A percentile compares a stretch with the other conserved stretches of the same genome.
Conservation (phyloP, 139 green algal species). For the Prasinococcaceae sp. region DNA sequence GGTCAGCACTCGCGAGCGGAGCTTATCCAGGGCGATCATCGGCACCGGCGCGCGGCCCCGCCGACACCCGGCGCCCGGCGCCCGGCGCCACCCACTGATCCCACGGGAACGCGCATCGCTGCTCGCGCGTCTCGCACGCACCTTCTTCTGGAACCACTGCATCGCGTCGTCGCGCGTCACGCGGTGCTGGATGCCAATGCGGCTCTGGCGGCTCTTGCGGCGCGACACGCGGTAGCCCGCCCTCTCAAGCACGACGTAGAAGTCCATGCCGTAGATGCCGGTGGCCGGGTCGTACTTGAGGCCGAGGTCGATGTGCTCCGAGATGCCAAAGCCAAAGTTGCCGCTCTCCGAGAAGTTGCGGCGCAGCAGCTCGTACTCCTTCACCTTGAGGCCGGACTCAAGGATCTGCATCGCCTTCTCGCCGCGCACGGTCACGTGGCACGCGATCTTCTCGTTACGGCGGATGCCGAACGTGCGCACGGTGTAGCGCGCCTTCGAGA, state of each 20-base stretch:
- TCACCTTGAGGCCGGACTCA: slow-evolving; percentile 96
- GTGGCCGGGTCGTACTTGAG: slow-evolving; percentile 99
- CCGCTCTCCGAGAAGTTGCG: slow-evolving; percentile 87
- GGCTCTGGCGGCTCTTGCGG: slow-evolving; percentile 34
- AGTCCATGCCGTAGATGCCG: slow-evolving; percentile 99
- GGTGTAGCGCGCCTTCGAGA: slow-evolving; percentile 94
- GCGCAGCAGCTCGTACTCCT: slow-evolving; percentile 96
- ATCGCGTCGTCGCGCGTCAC: slow-evolving; percentile 96
- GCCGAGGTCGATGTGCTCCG: slow-evolving; percentile 98
- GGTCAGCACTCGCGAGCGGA: neutral
- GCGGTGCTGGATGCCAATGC: slow-evolving; percentile 44
- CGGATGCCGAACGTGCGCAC: slow-evolving; percentile 94
- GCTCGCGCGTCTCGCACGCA: neutral
- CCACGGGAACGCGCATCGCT: too few relatives aligned
- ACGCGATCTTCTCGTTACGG: slow-evolving; percentile 98
- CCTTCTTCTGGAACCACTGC: slow-evolving; percentile 70
- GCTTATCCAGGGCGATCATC: neutral
- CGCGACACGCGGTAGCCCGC: slow-evolving; percentile 83
- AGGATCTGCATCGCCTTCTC: slow-evolving; percentile 98
- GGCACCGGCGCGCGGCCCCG: too few relatives aligned
- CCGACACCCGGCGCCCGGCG: too few relatives aligned
- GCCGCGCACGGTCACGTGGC: slow-evolving; percentile 84
- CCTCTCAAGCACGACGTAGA: slow-evolving; percentile 94
- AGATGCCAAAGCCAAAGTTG: slow-evolving; percentile 60
- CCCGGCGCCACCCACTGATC: too few relatives aligned